phyloP scores from a whole-genome alignment of 768 basidiomycete genomes.

The Lentinula raphanica region DNA sequence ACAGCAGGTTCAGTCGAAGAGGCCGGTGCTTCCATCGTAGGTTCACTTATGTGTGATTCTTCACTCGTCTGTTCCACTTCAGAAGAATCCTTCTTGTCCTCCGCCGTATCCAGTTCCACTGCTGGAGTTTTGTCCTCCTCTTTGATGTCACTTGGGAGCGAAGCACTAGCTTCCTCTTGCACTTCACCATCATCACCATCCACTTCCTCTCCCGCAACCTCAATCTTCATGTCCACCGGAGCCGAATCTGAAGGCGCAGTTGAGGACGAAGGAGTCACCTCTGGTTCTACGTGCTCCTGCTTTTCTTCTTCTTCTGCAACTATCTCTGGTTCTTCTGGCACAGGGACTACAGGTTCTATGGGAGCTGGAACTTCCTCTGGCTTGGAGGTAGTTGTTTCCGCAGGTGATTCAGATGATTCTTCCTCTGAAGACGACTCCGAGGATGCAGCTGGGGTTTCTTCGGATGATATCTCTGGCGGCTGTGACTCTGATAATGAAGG shows the following conservation, averaged over 20 bases:
- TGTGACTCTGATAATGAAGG: background rate
- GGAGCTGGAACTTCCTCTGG: background rate
- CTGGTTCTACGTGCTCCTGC: background rate
- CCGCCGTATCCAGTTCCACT: too few species aligned
- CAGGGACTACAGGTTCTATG: background rate
- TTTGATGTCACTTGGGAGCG: background rate
- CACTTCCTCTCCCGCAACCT: background rate
- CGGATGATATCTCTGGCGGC: background rate
- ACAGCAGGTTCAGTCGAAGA: too few species aligned
- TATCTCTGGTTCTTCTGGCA: background rate
- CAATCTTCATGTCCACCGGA: background rate
- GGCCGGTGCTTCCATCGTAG: too few species aligned
- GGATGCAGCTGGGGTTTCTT: background rate
- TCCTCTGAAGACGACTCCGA: background rate
- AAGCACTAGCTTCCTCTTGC: background rate
- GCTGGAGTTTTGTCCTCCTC: slow-evolving; percentile 2
- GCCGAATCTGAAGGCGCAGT: background rate
- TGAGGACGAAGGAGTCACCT: background rate
- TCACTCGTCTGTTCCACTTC: too few species aligned
- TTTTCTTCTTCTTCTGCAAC: background rate
- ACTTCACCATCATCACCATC: background rate
- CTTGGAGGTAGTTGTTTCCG: background rate
- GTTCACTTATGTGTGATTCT: too few species aligned
- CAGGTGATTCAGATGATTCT: background rate
- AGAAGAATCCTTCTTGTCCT: too few species aligned